A percentile compares a stretch with the other conserved stretches of the same genome.
Conservation (phyloP, 352 stramenopile genomes). For the Phytophthora hybrid region DNA sequence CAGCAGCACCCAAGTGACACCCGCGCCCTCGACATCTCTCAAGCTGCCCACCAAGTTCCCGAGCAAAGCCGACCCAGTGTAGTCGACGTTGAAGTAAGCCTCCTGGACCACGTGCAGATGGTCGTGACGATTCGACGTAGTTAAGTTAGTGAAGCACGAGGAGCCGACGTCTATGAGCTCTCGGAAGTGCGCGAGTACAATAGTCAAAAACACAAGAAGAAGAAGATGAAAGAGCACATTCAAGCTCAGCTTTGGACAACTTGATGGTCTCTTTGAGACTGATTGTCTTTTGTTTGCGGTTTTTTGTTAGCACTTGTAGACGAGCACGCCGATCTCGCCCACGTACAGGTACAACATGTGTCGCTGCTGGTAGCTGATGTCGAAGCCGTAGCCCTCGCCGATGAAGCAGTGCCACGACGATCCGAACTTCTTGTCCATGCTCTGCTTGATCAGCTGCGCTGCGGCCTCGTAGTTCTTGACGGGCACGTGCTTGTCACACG, state of each 20-base stretch:
- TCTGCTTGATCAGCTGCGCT: slow-evolving; percentile 95
- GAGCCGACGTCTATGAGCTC: slow-evolving; percentile 15
- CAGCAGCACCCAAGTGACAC: slow-evolving; percentile 18
- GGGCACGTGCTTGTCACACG: slow-evolving; percentile 95
- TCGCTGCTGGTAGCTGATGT: slow-evolving; percentile 96
- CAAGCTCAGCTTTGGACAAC: slow-evolving; percentile 18
- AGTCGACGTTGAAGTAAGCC: neutral
- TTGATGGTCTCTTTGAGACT: neutral
- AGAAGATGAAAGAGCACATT: slow-evolving; percentile 7
- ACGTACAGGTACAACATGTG: slow-evolving; percentile 97
- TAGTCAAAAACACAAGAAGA: slow-evolving; percentile 25
- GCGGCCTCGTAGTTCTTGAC: slow-evolving; percentile 95
- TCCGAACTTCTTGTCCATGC: slow-evolving; percentile 98
- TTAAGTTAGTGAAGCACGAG: slow-evolving; percentile 25
- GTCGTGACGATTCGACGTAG: slow-evolving; percentile 15
- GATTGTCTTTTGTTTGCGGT: neutral
- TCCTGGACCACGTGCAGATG: neutral
- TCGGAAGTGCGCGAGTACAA: slow-evolving; percentile 40
- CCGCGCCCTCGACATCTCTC: slow-evolving; percentile 12
- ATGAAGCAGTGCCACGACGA: slow-evolving; percentile 96
- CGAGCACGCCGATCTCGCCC: slow-evolving; percentile 94
- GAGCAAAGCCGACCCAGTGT: slow-evolving; percentile 23
- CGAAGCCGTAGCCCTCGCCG: slow-evolving; percentile 96
- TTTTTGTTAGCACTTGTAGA: slow-evolving; percentile 94
- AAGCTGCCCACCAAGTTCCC: slow-evolving; percentile 26